Evolutionary conservation across 2,329 filamentous ascomycete species (phyloP).

Genomic region (Orbilia javanica): DNA sequence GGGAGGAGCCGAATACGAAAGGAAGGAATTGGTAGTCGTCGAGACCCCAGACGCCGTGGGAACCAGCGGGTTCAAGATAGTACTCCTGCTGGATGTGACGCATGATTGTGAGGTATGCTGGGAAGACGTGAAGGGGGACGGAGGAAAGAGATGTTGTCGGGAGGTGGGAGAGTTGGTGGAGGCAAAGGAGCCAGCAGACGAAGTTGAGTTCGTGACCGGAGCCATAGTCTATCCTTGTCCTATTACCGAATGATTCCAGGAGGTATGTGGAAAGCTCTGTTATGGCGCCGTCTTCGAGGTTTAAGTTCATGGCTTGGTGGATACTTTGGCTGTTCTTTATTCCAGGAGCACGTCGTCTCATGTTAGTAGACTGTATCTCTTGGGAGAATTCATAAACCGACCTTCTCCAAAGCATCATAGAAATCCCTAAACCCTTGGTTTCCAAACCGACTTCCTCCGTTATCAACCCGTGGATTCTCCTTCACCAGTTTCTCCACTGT

Average conservation of each 20-base stretch:
- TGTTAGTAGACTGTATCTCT: conserved; percentile 51
- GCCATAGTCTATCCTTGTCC: conserved; percentile 90
- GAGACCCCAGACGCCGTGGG: conserved; percentile 96
- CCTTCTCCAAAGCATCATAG: conserved; percentile 75
- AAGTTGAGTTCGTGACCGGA: conserved; percentile 98
- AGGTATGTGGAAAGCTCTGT: conserved; percentile 84
- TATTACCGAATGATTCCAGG: conserved; percentile 85
- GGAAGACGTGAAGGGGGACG: conserved; percentile 82
- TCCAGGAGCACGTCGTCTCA: too few relatives aligned
- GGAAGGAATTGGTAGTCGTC: conserved; percentile 98
- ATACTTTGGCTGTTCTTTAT: conserved; percentile 27
- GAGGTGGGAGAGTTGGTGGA: conserved; percentile 81
- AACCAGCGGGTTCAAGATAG: conserved; percentile 95
- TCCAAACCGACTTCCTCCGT: conserved; percentile 89
- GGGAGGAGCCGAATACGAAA: conserved; percentile 92
- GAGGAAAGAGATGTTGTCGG: conserved; percentile 76
- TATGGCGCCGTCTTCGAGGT: conserved; percentile 69
- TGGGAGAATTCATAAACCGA: conserved; percentile 57
- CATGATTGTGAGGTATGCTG: conserved; percentile 87
- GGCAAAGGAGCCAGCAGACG: conserved; percentile 93
- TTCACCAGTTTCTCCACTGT: conserved; percentile 76
- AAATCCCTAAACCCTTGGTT: conserved; percentile 91
- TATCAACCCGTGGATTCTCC: conserved; percentile 82
- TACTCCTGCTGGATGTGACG: conserved; percentile 89
- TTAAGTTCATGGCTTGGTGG: conserved; percentile 53